These are phyloP conservation scores for Pichia deserticola DNA, from an alignment of 805 yeast genomes.

Conservation along the genomic window DNA sequence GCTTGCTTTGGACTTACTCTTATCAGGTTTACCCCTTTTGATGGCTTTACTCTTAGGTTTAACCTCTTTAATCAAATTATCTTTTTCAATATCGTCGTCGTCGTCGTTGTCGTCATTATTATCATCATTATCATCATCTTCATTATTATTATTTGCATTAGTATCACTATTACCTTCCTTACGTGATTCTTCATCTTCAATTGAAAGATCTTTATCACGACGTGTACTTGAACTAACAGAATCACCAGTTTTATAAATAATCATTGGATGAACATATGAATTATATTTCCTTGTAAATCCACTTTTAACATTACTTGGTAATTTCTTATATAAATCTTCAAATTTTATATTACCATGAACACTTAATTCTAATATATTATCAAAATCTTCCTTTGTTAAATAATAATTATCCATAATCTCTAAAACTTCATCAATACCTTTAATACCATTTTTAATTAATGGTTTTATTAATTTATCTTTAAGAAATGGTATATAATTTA, in stretches of 20 bases:
- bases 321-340: conserved; percentile 43
- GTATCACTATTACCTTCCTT: conserved; percentile 61
- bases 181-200: conserved; percentile 17
- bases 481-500: conserved; percentile 66
- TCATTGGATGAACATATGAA: conserved; percentile 68
- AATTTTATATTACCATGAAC: conserved; percentile 47
- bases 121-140: conserved; percentile 35
- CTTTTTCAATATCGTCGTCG: conserved; percentile 43
- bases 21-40: neutral
- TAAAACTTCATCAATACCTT: conserved; percentile 60
- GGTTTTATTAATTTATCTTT: conserved; percentile 53
- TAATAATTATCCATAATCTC: conserved; percentile 77
- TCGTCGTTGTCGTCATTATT: conserved; percentile 33
- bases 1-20: neutral
- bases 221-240: conserved; percentile 32
- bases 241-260: conserved; percentile 69
- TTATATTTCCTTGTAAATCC: conserved; percentile 86
- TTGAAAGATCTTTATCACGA: neutral
- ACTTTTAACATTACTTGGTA: conserved; percentile 73
- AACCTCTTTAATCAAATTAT: conserved; percentile 53
- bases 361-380: conserved; percentile 72
- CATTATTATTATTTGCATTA: conserved; percentile 35
- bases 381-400: conserved; percentile 90
- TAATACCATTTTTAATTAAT: conserved; percentile 45
- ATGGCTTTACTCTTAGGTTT: conserved; percentile 6